Conservation (phyloP, 2,329 filamentous ascomycete species). For the Neonectria coccinea region DNA sequence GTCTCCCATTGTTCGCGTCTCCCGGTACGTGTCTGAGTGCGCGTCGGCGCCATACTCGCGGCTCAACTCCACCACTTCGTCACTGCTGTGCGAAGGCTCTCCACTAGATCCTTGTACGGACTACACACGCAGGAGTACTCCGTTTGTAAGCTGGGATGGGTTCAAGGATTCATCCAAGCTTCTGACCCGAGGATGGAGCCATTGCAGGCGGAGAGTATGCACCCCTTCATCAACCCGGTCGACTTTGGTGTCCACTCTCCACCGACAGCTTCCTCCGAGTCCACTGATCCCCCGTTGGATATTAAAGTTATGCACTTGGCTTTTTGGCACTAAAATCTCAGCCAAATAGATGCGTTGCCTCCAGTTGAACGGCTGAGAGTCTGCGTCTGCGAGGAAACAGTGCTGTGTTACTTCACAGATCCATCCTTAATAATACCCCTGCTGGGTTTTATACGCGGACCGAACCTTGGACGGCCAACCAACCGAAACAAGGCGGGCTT, state of each 20-base stretch:
- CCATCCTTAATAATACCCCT: neutral
- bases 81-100: constrained; percentile 9
- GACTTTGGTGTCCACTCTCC: constrained; percentile 21
- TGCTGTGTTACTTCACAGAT: neutral
- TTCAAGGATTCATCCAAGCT: neutral
- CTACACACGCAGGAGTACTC: neutral
- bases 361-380: neutral
- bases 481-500: constrained; percentile 15
- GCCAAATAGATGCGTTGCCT: constrained; percentile 6
- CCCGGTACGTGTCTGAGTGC: constrained; percentile 23
- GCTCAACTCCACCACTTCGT: constrained; percentile 27
- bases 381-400: neutral
- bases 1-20: constrained; percentile 3
- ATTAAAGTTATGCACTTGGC: constrained; percentile 32
- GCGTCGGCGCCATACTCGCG: constrained; percentile 20
- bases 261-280: constrained; percentile 12
- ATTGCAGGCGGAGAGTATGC: neutral
- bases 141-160: constrained; percentile 2
- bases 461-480: constrained; percentile 1
- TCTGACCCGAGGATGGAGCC: constrained; percentile 4
- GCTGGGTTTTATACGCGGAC: neutral
- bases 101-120: constrained; percentile 6
- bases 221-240: constrained; percentile 8
- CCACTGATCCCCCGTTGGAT: constrained; percentile 18
- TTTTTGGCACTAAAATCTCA: constrained; percentile 14